Evolutionary conservation across 768 basidiomycete species (phyloP), one percentile per base, ranked within the genome.

Genomic region (Podaxis sp.): DNA sequence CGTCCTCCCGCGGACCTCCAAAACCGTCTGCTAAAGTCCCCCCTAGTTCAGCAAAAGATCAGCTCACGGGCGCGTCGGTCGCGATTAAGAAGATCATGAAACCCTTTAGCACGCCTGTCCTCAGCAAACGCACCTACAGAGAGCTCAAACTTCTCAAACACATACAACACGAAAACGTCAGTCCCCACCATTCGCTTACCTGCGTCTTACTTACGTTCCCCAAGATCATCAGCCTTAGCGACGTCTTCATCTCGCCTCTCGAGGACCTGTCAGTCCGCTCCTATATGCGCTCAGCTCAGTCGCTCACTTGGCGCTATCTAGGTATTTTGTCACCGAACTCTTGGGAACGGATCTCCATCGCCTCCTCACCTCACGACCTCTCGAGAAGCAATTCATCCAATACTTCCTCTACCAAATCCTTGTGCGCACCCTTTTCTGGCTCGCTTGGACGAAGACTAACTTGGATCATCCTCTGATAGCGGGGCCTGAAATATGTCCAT

Each of bases 41-140:
- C 43, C 41, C 24, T 68, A 96, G 95, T 70, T 96, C 94, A 17
- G 91, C 94, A 37, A 96, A 95, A 75, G 93, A 96, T 74, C 96
- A 98, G 76, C 85, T 98, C 59, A 96, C 94, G 8, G 91, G 87
- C 46, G 86, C 94, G 51, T 91, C 93, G 17, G 96, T 96, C 61
- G 97, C 97, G 71, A 96, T 99, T 81, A 99, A 99, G 86, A 98
- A 98, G 87, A 99, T 98, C 81, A 98, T 98, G 96, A 99, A 99
- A 76, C 97, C 97, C 6, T 99, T 99, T 80, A 93, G 91, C 73
- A 98, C 97, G 5, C 96, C 97, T 19, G 97, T 99, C n/a, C 82
- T 99, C 69, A 90, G 89, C 76, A 98, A 98, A 79, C 84, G 97
- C 66, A 99, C 97, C 1, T 98, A 98, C 76, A 86, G 97, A 64